phyloP scores from a whole-genome alignment of 139 green algal genomes.

The Coelastrella sp. region DNA sequence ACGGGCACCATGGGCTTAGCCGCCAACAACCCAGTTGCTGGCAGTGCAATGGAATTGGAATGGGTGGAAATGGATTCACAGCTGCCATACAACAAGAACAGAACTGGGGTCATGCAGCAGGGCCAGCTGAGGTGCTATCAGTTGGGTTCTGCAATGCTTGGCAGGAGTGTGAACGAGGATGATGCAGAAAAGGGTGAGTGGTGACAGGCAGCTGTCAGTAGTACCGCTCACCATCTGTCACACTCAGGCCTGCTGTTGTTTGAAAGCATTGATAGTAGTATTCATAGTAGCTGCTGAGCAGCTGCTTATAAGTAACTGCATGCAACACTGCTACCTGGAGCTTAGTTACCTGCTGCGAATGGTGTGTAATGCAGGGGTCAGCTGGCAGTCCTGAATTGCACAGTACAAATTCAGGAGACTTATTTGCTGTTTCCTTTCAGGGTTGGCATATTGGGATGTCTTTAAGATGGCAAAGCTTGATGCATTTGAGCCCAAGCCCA shows the following conservation, averaged over 20 bases:
- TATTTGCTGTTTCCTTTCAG: neutral
- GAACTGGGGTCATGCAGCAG: constrained; percentile 53
- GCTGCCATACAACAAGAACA: constrained; percentile 72
- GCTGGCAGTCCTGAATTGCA: no score
- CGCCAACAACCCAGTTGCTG: neutral
- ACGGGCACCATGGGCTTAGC: neutral
- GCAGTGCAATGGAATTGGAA: constrained; percentile 42
- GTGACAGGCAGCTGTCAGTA: neutral
- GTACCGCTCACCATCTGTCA: neutral
- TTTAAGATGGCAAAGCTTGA: constrained; percentile 70
- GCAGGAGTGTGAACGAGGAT: constrained; percentile 64
- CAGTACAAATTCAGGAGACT: no score
- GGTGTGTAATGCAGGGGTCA: no score
- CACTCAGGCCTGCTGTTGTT: neutral
- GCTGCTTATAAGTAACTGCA: no score
- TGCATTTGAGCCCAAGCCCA: constrained; percentile 57
- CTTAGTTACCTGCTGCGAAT: no score
- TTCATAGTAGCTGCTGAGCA: no score
- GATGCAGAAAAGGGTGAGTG: constrained; percentile 68
- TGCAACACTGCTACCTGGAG: no score
- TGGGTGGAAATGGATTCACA: constrained; percentile 77
- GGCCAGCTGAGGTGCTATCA: constrained; percentile 68
- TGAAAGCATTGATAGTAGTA: no score
- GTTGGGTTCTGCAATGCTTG: constrained; percentile 69
- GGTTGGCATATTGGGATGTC: constrained; percentile 75